Evolutionary conservation across 495 filamentous ascomycete genomes (phyloP), one percentile per base, ranked within the genome.

Genomic region (Hyaloscypha finlandica): DNA sequence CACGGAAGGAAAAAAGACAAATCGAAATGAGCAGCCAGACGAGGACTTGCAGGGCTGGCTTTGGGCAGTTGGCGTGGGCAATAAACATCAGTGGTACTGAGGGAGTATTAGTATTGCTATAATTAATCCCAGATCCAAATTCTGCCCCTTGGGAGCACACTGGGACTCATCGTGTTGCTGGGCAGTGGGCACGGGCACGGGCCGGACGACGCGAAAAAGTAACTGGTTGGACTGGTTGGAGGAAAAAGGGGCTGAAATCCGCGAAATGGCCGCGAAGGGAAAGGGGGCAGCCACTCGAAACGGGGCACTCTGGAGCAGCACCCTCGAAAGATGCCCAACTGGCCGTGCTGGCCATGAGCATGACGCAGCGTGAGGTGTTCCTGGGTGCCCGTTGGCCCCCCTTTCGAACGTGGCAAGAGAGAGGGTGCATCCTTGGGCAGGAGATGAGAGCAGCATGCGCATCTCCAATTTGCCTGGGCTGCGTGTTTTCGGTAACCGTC

Each of bases 1-100:
- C 35, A 60, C 48, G 64, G 48, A 67, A 70, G 39, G 57, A 64
- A 67, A 64, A 70, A 67, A 69, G 67, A 69, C 56, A 70, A 62
- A 70, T 58, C 29, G 39, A 64, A 66, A 70, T 64, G 63, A 70
- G 20, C 20, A 48, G 59, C 56, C 56, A 59, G 19, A 32, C 22
- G 22, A 56, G 53, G 19, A 25, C 25, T 8, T 25, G 16, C 20
- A 32, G 32, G 57, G 57, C 57, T 20, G 29, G 57, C 32, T 25
- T 56, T 25, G 53, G 53, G 8, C 30, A 16, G 9, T 48, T 6
- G 42, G 16, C 42, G 16, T 48, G 42, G 42, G 42, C 42, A 48
- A 48, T 48, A 19, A 48, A 48, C 14, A 48, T 48, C 42, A 52
- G 9, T 45, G 14, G 37, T 2, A 54, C 33, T 39, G n/a, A 64